Evolutionary conservation across 352 stramenopile genomes (phyloP), one percentile per base, ranked within the genome.

Genomic region (Pythium phragmitis): DNA sequence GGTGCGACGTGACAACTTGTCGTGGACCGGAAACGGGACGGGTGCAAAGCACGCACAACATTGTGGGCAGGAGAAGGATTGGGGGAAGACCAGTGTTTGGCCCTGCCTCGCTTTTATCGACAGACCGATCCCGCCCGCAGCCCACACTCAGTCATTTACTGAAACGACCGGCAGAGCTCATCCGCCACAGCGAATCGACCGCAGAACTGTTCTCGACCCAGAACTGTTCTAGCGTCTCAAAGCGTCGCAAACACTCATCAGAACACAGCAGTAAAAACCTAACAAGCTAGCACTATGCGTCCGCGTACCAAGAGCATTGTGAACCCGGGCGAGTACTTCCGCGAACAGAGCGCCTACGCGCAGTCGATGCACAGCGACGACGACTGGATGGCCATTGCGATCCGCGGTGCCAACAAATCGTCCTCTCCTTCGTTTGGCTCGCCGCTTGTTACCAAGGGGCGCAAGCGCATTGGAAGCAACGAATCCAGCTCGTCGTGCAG

Each of bases 241-340:
- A 53, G 33, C 58, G 47, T 58, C 36, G 48, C 45, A 13, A 14
- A 49, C 33, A 17, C 14, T 8, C 28, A 37, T 48, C 49, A 21
- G 55, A 43, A n/a, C 28, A 62, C 16, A 62, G 9, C 28, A 62
- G 5, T 48, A 63, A 41, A 43, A 63, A n/a, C 23, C 3, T 7
- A 33, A 60, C 30, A 49, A 63, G 46, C 45, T 11, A 51, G 7
- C 47, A 70, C 41, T 39, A 92, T 92, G 84, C 77, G 84, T 33
- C 79, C 83, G 53, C 81, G 84, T 28, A 91, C 84, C 46, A 84
- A 82, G 69, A 88, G 76, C 63, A 79, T 92, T 13, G 78, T 89
- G 45, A 89, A 74, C 63, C 73, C 84, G 45, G 66, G 75, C 70
- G 83, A 92, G 57, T 92, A 92, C 67, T 92, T 92, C 64, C 73